Evolutionary conservation across 2,329 filamentous ascomycete genomes (phyloP).

Genomic region (Alternaria hordeiaustralica): DNA sequence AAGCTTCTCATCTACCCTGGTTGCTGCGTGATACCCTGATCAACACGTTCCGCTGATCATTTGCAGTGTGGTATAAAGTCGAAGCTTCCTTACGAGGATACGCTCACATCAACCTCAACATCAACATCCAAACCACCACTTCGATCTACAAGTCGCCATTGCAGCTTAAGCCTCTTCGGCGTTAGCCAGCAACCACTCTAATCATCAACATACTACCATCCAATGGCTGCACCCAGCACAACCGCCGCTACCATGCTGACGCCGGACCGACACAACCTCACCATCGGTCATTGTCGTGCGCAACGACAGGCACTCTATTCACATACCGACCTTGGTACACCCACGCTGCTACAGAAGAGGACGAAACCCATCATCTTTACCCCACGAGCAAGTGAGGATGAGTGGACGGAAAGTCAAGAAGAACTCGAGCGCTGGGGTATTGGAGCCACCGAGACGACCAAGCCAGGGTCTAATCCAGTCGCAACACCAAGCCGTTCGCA

Average conservation of each 20-base stretch:
- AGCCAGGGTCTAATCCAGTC: background rate
- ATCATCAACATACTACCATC: background rate
- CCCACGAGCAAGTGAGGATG: conserved; percentile 1
- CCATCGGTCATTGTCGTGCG: conserved; percentile 15
- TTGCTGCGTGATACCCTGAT: background rate
- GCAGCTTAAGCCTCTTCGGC: background rate
- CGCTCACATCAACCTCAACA: background rate
- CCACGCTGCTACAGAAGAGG: background rate
- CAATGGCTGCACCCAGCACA: background rate
- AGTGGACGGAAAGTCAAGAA: conserved; percentile 9
- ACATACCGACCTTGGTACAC: background rate
- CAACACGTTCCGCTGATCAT: background rate
- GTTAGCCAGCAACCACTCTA: background rate
- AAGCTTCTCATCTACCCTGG: background rate
- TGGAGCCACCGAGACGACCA: background rate
- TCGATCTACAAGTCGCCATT: background rate
- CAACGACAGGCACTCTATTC: conserved; percentile 15
- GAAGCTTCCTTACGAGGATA: background rate
- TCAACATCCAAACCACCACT: background rate
- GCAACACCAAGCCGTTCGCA: background rate
- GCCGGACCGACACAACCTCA: conserved; percentile 13
- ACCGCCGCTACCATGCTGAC: background rate
- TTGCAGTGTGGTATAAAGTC: background rate
- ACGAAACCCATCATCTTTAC: background rate
- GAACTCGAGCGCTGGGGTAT: conserved; percentile 17